Base-by-base conservation (phyloP, 164 flowering plant genomes). In the Saururus chinensis region DNA sequence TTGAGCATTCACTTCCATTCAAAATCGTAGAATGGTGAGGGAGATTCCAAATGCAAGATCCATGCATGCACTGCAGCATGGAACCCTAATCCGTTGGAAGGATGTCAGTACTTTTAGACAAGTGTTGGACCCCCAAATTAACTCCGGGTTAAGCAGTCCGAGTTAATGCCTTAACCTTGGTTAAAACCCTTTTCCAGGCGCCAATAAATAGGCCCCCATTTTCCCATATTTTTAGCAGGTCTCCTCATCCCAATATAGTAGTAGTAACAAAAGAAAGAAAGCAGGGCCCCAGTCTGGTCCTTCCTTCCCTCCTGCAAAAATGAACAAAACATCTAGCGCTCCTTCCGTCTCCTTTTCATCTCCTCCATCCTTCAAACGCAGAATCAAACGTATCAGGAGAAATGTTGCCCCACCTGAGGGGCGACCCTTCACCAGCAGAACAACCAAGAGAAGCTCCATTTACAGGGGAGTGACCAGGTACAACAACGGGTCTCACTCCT, bases 391-490 rank as follows among this genome's bases (percentile, higher is more conserved):
- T 0, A 24, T 51, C 0, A 70, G 64, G 61, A 79, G 56, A 56
- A 64, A 9, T 37, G 51, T 14, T 41, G 54, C 55, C 40, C 9
- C 49, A 1, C 41, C 59, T 7, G 69, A 71, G 67, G 66, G 73
- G 42, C 63, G 63, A 59, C 59, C 61, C 45, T 64, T 17, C 56
- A 59, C 64, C 48, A 64, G 51, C 40, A 54, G 55, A 53, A 51
- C 73, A 1, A 64, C 68, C 42, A 69, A 75, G 49, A 76, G 97
- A 71, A 90, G 93, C 78, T 92, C 98, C 56, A 73, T 82, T 45
- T 92, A 80, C 80, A 83, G 98, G 78, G 98, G 98, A 42, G 98
- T 92, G 68, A 92, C 98, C 26, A 88, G 92, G 98, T 85, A 16
- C 52, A 10, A 11, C 17, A 10, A 40, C 42, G 57, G 30, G 30